A percentile compares a stretch with the other conserved stretches of the same genome.
These are phyloP conservation scores for Oryza meyeriana DNA, from an alignment of 176 grass and related monocot genomes.

Conservation along the genomic window DNA sequence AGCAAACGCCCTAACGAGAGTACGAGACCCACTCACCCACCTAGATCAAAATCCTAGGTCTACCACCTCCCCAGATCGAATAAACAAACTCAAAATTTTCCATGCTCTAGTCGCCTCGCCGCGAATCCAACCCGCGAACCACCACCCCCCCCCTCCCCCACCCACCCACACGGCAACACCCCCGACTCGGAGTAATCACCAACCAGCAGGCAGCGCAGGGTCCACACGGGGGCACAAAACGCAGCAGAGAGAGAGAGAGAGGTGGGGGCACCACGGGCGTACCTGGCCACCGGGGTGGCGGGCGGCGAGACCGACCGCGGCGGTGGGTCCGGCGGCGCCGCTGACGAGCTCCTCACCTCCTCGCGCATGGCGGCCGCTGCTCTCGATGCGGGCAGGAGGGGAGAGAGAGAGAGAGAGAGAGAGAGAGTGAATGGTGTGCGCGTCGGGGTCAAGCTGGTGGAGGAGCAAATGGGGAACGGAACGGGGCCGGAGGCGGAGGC, in stretches of 20 bases:
- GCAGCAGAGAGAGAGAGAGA: background rate
- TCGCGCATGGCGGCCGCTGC: constrained; percentile 56
- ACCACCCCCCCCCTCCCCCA: no score
- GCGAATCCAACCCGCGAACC: background rate
- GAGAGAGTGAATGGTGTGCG: background rate
- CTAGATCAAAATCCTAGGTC: background rate
- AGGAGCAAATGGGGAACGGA: background rate
- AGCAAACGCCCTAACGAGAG: background rate
- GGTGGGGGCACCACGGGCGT: background rate
- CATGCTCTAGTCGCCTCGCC: background rate
- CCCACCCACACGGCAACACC: no score
- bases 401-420: background rate
- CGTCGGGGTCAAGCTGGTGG: background rate
- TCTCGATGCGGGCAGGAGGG: background rate
- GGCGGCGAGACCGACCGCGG: constrained; percentile 76
- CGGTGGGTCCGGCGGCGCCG: constrained; percentile 61
- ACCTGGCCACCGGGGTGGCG: constrained; percentile 82
- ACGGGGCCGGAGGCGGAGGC: background rate
- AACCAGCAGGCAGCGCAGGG: background rate
- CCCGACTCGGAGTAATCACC: constrained; percentile 13
- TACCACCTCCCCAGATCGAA: background rate
- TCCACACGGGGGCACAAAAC: background rate
- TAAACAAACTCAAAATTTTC: background rate
- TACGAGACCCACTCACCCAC: background rate
- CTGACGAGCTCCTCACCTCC: constrained; percentile 86